Evolutionary conservation across 345 rosid species (phyloP).

Genomic region (Schrenkiella parvula): DNA sequence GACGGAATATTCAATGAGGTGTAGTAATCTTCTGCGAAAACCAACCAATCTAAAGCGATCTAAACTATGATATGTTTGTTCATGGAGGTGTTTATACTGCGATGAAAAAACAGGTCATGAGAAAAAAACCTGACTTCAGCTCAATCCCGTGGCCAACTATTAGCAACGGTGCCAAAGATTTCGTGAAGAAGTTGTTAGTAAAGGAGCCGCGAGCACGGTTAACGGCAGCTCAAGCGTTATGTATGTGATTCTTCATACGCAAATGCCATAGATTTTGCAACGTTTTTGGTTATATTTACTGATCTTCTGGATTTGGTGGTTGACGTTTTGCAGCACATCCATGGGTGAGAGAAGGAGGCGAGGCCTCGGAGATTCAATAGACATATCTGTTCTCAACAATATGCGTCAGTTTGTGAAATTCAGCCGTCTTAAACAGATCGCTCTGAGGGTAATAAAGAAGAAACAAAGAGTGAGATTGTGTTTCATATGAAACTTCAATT

Average conservation of each 20-base stretch:
- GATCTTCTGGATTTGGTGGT: neutral
- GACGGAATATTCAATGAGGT: constrained; percentile 99
- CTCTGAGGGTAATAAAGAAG: constrained; percentile 61
- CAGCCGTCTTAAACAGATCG: constrained; percentile 93
- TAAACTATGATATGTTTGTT: neutral
- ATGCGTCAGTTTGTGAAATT: constrained; percentile 95
- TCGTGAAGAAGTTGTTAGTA: constrained; percentile 82
- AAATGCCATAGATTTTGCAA: neutral
- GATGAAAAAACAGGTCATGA: constrained; percentile 51
- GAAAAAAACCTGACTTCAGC: constrained; percentile 84
- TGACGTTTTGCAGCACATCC: constrained; percentile 67
- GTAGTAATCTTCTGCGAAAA: neutral
- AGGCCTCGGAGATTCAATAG: constrained; percentile 93
- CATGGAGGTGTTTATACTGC: constrained; percentile 23
- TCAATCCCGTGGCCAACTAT: constrained; percentile 95
- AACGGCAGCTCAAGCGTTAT: constrained; percentile 95
- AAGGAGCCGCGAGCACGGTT: constrained; percentile 89
- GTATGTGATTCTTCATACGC: constrained; percentile 26
- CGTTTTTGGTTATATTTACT: neutral
- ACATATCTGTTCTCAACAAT: constrained; percentile 87
- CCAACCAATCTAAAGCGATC: neutral
- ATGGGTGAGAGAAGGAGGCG: constrained; percentile 99
- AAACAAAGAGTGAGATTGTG: neutral
- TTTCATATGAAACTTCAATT: constrained; percentile 8
- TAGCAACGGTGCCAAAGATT: constrained; percentile 84